These are phyloP conservation scores for Lasiodiplodia hormozganensis DNA, from an alignment of 2,329 filamentous ascomycete genomes.

Conservation along the genomic window DNA sequence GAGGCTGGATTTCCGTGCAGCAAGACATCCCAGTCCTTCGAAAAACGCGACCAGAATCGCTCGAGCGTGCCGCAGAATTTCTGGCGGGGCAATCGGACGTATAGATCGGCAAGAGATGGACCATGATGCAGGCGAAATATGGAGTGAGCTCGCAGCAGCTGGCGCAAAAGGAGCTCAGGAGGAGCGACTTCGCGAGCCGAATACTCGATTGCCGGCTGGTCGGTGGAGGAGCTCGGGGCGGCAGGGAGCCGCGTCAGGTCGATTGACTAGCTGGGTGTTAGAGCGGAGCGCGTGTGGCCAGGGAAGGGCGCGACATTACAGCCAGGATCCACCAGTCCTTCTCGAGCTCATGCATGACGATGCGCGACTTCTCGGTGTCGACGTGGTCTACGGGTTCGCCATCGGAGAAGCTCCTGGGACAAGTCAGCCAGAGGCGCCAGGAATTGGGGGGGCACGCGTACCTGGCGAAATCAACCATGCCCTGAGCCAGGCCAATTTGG, in stretches of 20 bases:
- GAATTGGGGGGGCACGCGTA: conserved; percentile 42
- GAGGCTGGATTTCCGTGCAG: conserved; percentile 87
- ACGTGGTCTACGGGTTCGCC: conserved; percentile 80
- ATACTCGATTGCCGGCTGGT: conserved; percentile 69
- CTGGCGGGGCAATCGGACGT: conserved; percentile 66
- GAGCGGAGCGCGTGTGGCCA: neutral
- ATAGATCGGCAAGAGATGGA: conserved; percentile 73
- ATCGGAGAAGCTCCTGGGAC: conserved; percentile 75
- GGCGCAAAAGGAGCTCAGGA: conserved; percentile 75
- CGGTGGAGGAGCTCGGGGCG: conserved; percentile 33
- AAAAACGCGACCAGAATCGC: conserved; percentile 79
- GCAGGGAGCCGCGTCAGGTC: conserved; percentile 78
- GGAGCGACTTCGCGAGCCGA: conserved; percentile 91
- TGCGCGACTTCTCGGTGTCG: conserved; percentile 87
- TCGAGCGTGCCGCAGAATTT: conserved; percentile 76
- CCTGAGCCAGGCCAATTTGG: conserved; percentile 94
- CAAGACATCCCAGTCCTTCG: conserved; percentile 80
- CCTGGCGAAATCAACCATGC: conserved; percentile 90
- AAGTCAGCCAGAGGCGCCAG: conserved; percentile 32
- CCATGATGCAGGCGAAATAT: conserved; percentile 90
- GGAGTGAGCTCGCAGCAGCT: conserved; percentile 81
- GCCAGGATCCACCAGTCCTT: conserved; percentile 94
- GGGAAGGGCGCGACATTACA: conserved; percentile 60
- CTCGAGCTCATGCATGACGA: conserved; percentile 87
- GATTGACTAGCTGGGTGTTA: conserved; percentile 65